phyloP scores from a whole-genome alignment of 1,284 basidiomycete genomes.

The Exobasidium cylindrosporum region DNA sequence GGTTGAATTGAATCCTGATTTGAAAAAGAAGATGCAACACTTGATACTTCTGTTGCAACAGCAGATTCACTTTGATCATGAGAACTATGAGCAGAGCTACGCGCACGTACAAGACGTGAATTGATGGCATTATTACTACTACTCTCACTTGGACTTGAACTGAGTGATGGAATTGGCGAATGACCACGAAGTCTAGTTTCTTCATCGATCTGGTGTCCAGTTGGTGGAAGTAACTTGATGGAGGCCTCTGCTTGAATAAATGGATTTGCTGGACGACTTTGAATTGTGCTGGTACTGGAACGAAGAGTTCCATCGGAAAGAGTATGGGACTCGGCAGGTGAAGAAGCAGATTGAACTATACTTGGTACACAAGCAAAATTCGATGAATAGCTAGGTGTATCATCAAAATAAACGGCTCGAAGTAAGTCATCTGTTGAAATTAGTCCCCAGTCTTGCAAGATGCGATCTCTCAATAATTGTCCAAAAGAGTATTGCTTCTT shows the following conservation, averaged over 20 bases:
- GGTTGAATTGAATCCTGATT: background rate
- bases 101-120: background rate
- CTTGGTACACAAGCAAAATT: background rate
- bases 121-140: background rate
- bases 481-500: background rate
- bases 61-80: background rate
- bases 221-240: slow-evolving; percentile 1
- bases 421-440: slow-evolving; percentile 25
- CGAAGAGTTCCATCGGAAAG: background rate
- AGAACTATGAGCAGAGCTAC: background rate
- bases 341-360: background rate
- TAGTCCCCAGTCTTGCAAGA: slow-evolving; percentile 23
- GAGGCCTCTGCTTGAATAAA: background rate
- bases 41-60: background rate
- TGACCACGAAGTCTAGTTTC: background rate
- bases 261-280: background rate
- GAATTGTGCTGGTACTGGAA: background rate
- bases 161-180: slow-evolving; percentile 16
- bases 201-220: background rate
- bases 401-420: slow-evolving; percentile 23
- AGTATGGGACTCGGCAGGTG: background rate
- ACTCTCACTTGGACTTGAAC: slow-evolving; percentile 4
- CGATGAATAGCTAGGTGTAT: background rate
- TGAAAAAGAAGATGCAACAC: slow-evolving; percentile 7
- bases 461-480: slow-evolving; percentile 23